These are phyloP conservation scores for Leucocoprinus birnbaumii DNA, from an alignment of 768 basidiomycete genomes.

Conservation along the genomic window DNA sequence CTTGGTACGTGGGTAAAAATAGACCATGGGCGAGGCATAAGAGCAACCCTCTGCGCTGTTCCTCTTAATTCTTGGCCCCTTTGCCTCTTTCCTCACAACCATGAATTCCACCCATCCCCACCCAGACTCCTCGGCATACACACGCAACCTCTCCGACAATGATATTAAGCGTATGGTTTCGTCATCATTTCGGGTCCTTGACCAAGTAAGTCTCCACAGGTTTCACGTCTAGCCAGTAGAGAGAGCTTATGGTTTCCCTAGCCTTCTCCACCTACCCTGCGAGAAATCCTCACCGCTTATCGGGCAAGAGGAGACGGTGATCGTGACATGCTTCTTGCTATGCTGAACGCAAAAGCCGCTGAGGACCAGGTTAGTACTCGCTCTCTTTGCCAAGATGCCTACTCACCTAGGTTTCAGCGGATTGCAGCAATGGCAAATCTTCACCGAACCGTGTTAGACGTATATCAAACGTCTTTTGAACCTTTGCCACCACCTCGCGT, in stretches of 20 bases:
- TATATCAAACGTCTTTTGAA: conserved; percentile 38
- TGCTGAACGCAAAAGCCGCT: conserved; percentile 89
- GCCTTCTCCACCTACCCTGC: conserved; percentile 77
- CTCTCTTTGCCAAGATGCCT: conserved; percentile 1
- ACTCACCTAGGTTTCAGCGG: conserved; percentile 41
- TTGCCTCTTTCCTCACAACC: conserved; percentile 25
- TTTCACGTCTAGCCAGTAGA: conserved; percentile 17
- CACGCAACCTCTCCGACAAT: conserved; percentile 21
- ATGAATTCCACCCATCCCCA: conserved; percentile 33
- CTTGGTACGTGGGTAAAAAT: conserved; percentile 45
- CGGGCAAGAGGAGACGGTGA: conserved; percentile 85
- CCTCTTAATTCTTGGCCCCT: conserved; percentile 38
- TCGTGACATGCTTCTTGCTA: conserved; percentile 85
- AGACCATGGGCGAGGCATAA: conserved; percentile 41
- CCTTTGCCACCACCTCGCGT: conserved; percentile 17
- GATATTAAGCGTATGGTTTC: conserved; percentile 34
- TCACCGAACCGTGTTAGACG: conserved; percentile 69
- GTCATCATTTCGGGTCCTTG: conserved; percentile 36
- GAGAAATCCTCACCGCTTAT: conserved; percentile 87
- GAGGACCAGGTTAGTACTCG: conserved; percentile 80
- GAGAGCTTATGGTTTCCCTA: conserved; percentile 24
- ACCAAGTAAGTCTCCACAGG: conserved; percentile 39
- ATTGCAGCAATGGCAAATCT: conserved; percentile 68
- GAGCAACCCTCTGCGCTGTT: conserved; percentile 35
- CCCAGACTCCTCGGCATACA: conserved; percentile 24